phyloP scores from a whole-genome alignment of 2,329 filamentous ascomycete genomes.

The Truncatella angustata region DNA sequence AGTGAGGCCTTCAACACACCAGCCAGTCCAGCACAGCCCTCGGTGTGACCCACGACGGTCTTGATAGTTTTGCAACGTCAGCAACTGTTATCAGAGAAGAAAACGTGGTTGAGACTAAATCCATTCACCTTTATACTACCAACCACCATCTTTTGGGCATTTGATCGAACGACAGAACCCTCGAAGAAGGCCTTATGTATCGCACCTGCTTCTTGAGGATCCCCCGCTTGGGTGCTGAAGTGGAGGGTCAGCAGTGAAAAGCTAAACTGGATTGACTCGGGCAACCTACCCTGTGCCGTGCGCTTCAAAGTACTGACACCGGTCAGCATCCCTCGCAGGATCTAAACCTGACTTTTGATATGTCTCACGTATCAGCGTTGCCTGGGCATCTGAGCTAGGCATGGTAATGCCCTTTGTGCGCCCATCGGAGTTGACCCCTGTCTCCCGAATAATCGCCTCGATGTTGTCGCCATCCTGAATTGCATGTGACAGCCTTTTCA shows the following conservation, averaged over 20 bases:
- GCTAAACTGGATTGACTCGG: too few relatives aligned
- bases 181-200: constrained; percentile 13
- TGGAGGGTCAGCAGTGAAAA: too few relatives aligned
- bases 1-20: constrained; percentile 11
- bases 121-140: too few relatives aligned
- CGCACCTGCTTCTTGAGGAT: constrained; percentile 21
- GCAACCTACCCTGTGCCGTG: constrained; percentile 25
- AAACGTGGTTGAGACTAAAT: not conserved
- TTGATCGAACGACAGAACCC: not conserved
- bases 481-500: constrained; percentile 45
- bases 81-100: too few relatives aligned
- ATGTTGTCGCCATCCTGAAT: constrained; percentile 43
- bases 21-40: constrained; percentile 14
- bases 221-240: constrained; percentile 16
- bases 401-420: constrained; percentile 37
- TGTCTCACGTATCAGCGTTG: constrained; percentile 23
- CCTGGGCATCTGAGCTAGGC: constrained; percentile 36
- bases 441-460: constrained; percentile 31
- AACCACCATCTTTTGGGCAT: too few relatives aligned
- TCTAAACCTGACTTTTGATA: constrained; percentile 30
- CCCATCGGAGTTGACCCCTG: constrained; percentile 35
- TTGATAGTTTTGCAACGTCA: too few relatives aligned
- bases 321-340: constrained; percentile 1
- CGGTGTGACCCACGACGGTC: constrained; percentile 14
- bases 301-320: constrained; percentile 24